phyloP scores from a whole-genome alignment of 495 filamentous ascomycete species.

The Aspergillus bridgeri region DNA sequence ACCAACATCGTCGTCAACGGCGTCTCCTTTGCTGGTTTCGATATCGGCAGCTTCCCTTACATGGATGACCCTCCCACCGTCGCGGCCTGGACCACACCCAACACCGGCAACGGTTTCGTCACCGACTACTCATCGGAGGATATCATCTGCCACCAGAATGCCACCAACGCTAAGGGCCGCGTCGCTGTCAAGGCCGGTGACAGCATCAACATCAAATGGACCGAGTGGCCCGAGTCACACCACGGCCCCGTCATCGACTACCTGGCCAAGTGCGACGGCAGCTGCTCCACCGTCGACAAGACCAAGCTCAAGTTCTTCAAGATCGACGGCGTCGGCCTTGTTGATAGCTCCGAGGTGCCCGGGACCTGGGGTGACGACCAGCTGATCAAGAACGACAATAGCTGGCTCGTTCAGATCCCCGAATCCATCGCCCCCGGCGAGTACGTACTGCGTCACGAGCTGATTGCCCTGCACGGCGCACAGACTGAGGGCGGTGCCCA shows the following conservation, averaged over 20 bases:
- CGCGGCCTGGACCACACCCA: conserved; percentile 45
- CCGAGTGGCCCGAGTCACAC: conserved; percentile 57
- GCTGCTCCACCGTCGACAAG: conserved; percentile 57
- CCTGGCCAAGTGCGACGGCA: conserved; percentile 59
- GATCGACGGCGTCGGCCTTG: conserved; percentile 57
- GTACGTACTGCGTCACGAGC: conserved; percentile 71
- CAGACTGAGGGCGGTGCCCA: conserved; percentile 54
- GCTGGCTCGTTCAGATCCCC: conserved; percentile 63
- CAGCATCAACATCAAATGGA: conserved; percentile 53
- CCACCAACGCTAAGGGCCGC: conserved; percentile 43
- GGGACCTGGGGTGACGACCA: conserved; percentile 60
- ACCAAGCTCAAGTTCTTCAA: conserved; percentile 62
- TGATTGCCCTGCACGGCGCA: conserved; percentile 63
- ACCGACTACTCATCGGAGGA: conserved; percentile 44
- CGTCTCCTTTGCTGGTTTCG: conserved; percentile 30
- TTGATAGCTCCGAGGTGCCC: conserved; percentile 37
- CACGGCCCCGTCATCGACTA: conserved; percentile 66
- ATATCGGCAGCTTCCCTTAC: conserved; percentile 25
- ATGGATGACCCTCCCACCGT: conserved; percentile 33
- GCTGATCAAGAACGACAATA: conserved; percentile 58
- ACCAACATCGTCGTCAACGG: conserved; percentile 52
- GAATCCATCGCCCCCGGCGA: conserved; percentile 55
- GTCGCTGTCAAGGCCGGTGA: conserved; percentile 48
- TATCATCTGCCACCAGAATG: conserved; percentile 60
- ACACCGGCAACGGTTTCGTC: conserved; percentile 53